Evolutionary conservation across 1,284 basidiomycete genomes (phyloP).

Genomic region (Meripilus lineatus): DNA sequence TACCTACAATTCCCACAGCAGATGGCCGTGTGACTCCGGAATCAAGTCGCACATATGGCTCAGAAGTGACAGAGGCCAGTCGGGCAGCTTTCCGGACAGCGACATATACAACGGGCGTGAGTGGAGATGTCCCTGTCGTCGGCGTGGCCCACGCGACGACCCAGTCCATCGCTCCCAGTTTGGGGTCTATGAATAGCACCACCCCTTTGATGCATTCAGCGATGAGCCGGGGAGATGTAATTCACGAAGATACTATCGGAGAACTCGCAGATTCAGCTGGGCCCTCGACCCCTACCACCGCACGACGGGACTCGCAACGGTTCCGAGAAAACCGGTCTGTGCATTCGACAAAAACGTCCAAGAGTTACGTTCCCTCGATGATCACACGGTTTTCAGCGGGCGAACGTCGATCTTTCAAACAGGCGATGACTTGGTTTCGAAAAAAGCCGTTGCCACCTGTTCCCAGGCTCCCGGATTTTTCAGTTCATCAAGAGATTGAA

Average conservation of each 20-base stretch:
- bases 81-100: background rate
- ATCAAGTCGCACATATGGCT: slow-evolving; percentile 4
- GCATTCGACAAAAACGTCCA: slow-evolving; percentile 35
- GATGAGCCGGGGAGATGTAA: slow-evolving; percentile 10
- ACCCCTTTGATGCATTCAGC: slow-evolving; percentile 11
- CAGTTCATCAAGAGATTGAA: slow-evolving; percentile 35
- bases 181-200: slow-evolving; percentile 13
- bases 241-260: slow-evolving; percentile 12
- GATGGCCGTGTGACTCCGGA: slow-evolving; percentile 12
- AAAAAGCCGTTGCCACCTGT: slow-evolving; percentile 53
- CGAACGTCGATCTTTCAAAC: slow-evolving; percentile 27
- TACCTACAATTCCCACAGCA: slow-evolving; percentile 3
- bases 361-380: slow-evolving; percentile 44
- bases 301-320: background rate
- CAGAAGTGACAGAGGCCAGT: slow-evolving; percentile 1
- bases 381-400: slow-evolving; percentile 40
- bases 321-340: slow-evolving; percentile 30
- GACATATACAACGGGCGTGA: background rate
- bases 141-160: background rate
- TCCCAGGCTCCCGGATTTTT: slow-evolving; percentile 41
- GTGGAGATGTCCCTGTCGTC: background rate
- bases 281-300: slow-evolving; percentile 6
- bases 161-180: slow-evolving; percentile 8
- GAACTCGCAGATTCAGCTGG: slow-evolving; percentile 6
- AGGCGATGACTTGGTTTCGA: slow-evolving; percentile 38